Conservation (phyloP, 2,329 filamentous ascomycete species). For the Cryphonectria japonica region DNA sequence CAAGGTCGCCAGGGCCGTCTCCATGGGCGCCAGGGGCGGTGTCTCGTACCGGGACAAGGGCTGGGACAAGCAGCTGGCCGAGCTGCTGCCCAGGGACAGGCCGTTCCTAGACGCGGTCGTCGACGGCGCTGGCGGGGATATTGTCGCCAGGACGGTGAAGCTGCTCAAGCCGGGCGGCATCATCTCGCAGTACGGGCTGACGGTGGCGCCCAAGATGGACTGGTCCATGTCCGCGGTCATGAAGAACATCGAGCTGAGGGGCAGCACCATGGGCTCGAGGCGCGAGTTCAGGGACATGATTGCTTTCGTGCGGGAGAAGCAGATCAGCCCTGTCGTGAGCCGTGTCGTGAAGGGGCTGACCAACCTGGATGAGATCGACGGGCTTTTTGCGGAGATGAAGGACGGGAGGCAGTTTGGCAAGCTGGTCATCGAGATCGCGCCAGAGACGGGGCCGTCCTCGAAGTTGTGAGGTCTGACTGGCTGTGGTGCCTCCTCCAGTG, state of each 20-base stretch:
- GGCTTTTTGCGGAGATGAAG: constrained; percentile 86
- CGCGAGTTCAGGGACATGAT: constrained; percentile 93
- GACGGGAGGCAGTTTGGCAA: constrained; percentile 89
- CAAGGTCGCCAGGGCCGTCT: constrained; percentile 74
- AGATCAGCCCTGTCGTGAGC: constrained; percentile 78
- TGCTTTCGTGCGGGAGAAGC: constrained; percentile 73
- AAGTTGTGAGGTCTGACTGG: constrained; percentile 30
- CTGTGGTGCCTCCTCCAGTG: background rate
- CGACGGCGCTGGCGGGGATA: constrained; percentile 87
- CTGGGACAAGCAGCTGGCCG: constrained; percentile 79
- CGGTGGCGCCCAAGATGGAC: constrained; percentile 79
- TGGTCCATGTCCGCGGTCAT: constrained; percentile 84
- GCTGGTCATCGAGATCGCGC: constrained; percentile 74
- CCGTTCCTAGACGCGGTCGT: constrained; percentile 81
- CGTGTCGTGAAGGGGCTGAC: constrained; percentile 73
- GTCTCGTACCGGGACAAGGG: constrained; percentile 76
- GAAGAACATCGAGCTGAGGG: constrained; percentile 84
- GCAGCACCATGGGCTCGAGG: constrained; percentile 88
- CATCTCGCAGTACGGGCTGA: constrained; percentile 93
- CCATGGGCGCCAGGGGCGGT: constrained; percentile 79
- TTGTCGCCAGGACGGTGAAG: constrained; percentile 69
- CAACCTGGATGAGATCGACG: constrained; percentile 77
- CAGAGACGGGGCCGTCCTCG: constrained; percentile 33
- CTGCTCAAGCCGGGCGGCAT: constrained; percentile 81
- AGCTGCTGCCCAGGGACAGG: constrained; percentile 65